Percentiles rank a stretch among this genome's conserved stretches.
Conservation (phyloP, 2,329 filamentous ascomycete genomes). For the Aureobasidium subglaciale region DNA sequence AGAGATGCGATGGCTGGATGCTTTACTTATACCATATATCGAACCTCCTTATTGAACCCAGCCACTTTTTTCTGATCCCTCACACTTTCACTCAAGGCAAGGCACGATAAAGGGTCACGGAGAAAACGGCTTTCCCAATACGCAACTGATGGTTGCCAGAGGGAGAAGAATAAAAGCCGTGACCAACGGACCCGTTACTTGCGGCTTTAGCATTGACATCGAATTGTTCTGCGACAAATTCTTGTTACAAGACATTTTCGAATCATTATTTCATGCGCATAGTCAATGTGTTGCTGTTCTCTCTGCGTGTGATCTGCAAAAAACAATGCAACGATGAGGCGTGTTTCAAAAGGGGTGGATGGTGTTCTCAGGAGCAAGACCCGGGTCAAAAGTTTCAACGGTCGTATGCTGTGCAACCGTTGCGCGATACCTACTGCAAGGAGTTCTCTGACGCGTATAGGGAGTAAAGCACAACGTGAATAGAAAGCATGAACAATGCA, state of each 20-base stretch:
- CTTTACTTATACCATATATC: slow-evolving; percentile 12
- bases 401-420: slow-evolving; percentile 14
- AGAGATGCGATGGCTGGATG: slow-evolving; percentile 3
- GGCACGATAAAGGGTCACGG: slow-evolving; percentile 12
- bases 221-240: not conserved
- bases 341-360: slow-evolving; percentile 12
- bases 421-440: slow-evolving; percentile 11
- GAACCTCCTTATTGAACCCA: slow-evolving; percentile 7
- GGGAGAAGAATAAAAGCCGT: not conserved
- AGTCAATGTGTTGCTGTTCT: not conserved
- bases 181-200: slow-evolving; percentile 7
- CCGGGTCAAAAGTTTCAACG: slow-evolving; percentile 13
- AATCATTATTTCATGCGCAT: not conserved
- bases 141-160: slow-evolving; percentile 11
- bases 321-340: not conserved
- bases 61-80: slow-evolving; percentile 5
- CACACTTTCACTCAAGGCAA: slow-evolving; percentile 1
- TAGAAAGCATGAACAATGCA: not conserved
- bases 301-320: not conserved
- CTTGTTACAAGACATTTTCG: not conserved
- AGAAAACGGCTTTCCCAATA: slow-evolving; percentile 13
- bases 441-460: slow-evolving; percentile 6
- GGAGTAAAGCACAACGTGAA: not conserved
- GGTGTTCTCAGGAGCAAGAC: slow-evolving; percentile 10
- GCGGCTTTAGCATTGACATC: slow-evolving; percentile 1